Conservation (phyloP, 495 filamentous ascomycete genomes). For the Penicillium paradoxum region DNA sequence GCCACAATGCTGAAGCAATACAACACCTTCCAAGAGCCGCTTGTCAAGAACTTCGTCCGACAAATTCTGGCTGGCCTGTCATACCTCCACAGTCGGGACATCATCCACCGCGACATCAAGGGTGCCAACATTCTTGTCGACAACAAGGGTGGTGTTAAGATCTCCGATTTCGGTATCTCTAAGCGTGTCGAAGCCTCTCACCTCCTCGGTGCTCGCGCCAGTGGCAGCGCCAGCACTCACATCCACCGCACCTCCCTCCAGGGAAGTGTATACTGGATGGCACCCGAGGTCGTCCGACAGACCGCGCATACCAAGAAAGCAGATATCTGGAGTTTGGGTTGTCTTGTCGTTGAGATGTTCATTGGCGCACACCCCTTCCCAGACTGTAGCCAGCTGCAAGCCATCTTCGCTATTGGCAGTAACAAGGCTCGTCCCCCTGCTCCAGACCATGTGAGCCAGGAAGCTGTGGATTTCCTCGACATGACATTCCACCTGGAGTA, state of each 20-base stretch:
- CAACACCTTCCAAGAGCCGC: constrained; percentile 84
- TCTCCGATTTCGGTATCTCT: constrained; percentile 98
- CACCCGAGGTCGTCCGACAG: constrained; percentile 95
- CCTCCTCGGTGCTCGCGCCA: constrained; percentile 52
- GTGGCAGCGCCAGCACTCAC: constrained; percentile 50
- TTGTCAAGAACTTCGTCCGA: constrained; percentile 94
- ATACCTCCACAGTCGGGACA: constrained; percentile 90
- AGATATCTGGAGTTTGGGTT: constrained; percentile 98
- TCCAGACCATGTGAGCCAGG: constrained; percentile 76
- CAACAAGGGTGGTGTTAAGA: constrained; percentile 98
- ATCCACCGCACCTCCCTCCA: constrained; percentile 87
- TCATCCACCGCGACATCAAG: constrained; percentile 99
- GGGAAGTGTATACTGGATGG: constrained; percentile 99
- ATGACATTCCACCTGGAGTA: constrained; percentile 95
- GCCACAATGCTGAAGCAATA: constrained; percentile 98
- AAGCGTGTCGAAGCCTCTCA: constrained; percentile 88
- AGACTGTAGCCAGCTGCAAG: constrained; percentile 93
- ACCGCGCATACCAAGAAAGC: constrained; percentile 97
- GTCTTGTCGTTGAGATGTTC: constrained; percentile 98
- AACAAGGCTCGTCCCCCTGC: constrained; percentile 83
- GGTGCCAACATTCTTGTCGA: constrained; percentile 98
- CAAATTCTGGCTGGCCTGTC: constrained; percentile 94
- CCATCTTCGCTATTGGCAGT: constrained; percentile 96
- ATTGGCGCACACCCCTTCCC: constrained; percentile 95
- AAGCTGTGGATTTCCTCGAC: constrained; percentile 78